Evolutionary conservation across 148 eudicot species (phyloP), one percentile per base, ranked within the genome.

Genomic region (Vaccinium darrowii): DNA sequence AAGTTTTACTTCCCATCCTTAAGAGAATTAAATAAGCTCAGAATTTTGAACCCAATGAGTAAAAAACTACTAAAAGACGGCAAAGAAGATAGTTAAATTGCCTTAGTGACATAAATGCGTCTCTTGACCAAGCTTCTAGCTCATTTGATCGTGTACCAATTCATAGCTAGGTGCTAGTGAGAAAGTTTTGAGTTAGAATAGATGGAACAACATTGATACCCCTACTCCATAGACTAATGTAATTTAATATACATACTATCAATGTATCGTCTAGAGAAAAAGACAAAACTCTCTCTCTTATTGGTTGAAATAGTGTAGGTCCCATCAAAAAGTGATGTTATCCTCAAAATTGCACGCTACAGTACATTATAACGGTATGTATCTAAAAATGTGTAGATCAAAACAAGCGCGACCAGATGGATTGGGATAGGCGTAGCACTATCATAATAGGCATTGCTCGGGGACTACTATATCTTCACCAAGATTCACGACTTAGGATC

Each of bases 381-480:
- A 57, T n/a, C 33, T 9, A 60, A 57, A 56, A 19, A 80, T 9
- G 1, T 84, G 83, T 71, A 93, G 92, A 91, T 81, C 90, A 88
- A 2, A 72, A 36, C 60, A 90, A 87, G 57, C 87, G 87, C 10
- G 51, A 52, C 27, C 50, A 78, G 13, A 75, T 93, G 50, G 91
- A 90, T 81, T 93, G 95, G 93, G 81, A 58, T 19, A 88, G 77
- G 11, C 89, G 92, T 39, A 85, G 82, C 88, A 93, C 86, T 60
- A 90, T 93, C 72, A 91, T 93, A 23, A 79, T 27, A 60, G 95
- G 95, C 33, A 84, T 93, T 33, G 93, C 91, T 63, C 85, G 86
- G 13, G 95, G 95, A 15, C 76, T 93, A n/a, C 85, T 90, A 1
- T 93, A 93, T 75, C 88, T 93, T 81, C 93, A 93, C 19, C 92